These are phyloP conservation scores for Trichoderma sp. DNA, from an alignment of 2,329 filamentous ascomycete species.

Conservation along the genomic window DNA sequence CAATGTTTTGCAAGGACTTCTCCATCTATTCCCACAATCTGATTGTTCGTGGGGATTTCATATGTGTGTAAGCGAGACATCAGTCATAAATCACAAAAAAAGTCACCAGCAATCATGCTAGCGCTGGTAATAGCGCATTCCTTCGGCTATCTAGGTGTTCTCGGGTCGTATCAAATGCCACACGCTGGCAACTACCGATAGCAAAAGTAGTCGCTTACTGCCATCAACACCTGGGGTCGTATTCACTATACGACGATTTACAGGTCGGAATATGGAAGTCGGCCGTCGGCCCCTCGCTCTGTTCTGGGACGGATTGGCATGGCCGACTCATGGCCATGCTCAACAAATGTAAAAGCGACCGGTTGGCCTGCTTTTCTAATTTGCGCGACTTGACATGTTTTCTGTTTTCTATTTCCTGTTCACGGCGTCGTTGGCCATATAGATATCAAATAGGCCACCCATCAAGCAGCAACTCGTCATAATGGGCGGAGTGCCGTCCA, in stretches of 20 bases:
- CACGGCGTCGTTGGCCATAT: no score
- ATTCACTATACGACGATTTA: no score
- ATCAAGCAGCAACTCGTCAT: not conserved
- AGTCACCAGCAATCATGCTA: not conserved
- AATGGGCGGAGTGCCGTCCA: constrained; percentile 37
- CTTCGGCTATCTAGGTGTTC: no score
- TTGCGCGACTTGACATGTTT: not conserved
- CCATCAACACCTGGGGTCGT: no score
- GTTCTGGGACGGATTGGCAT: not conserved
- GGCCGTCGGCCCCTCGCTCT: not conserved
- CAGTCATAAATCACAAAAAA: not conserved
- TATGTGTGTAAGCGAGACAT: not conserved
- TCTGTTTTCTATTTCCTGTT: no score
- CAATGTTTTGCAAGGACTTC: not conserved
- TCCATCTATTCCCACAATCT: not conserved
- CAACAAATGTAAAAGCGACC: not conserved
- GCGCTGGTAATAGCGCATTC: no score
- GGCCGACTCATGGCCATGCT: not conserved
- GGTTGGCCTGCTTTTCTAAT: not conserved
- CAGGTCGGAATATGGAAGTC: not conserved
- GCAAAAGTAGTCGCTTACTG: no score
- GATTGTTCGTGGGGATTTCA: not conserved
- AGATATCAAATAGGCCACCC: no score
- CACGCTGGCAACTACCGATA: no score
- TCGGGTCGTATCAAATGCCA: no score